Evolutionary conservation across 352 stramenopile species (phyloP).

Genomic region (Globisporangium orthogonon): DNA sequence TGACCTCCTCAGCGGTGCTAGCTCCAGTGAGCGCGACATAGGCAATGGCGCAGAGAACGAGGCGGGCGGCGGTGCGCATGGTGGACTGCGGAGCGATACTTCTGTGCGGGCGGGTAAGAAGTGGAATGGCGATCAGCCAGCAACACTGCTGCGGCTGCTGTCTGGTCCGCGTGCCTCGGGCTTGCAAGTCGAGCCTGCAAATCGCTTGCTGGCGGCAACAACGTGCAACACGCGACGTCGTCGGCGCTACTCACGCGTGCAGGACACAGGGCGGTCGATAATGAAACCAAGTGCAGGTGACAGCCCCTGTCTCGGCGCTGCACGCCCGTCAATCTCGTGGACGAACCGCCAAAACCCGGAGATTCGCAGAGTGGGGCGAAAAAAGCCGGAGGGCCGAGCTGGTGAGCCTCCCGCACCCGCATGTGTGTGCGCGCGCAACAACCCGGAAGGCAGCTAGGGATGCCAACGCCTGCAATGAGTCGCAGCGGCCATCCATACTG

Average conservation of each 20-base stretch:
- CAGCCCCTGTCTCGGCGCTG: constrained; percentile 3
- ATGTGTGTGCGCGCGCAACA: too few relatives aligned
- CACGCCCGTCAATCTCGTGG: not conserved
- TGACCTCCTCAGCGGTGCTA: constrained; percentile 5
- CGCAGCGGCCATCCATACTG: too few relatives aligned
- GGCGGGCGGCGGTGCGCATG: constrained; percentile 9
- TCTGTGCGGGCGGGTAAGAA: constrained; percentile 5
- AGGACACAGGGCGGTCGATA: constrained; percentile 2
- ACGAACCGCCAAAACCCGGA: too few relatives aligned
- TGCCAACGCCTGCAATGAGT: too few relatives aligned
- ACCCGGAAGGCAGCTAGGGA: too few relatives aligned
- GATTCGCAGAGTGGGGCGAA: too few relatives aligned
- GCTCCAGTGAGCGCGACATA: constrained; percentile 3
- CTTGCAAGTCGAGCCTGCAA: too few relatives aligned
- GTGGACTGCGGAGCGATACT: constrained; percentile 5
- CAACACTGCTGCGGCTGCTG: not conserved
- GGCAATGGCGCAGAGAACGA: constrained; percentile 10
- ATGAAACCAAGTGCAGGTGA: constrained; percentile 4
- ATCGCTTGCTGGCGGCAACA: not conserved
- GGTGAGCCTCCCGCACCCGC: too few relatives aligned
- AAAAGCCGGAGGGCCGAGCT: too few relatives aligned
- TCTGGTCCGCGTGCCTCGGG: too few relatives aligned
- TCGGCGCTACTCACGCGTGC: constrained; percentile 1
- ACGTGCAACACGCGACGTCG: not conserved
- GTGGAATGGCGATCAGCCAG: constrained; percentile 5